phyloP scores from a whole-genome alignment of 208 protist genomes.

The Trypanosoma congolense region DNA sequence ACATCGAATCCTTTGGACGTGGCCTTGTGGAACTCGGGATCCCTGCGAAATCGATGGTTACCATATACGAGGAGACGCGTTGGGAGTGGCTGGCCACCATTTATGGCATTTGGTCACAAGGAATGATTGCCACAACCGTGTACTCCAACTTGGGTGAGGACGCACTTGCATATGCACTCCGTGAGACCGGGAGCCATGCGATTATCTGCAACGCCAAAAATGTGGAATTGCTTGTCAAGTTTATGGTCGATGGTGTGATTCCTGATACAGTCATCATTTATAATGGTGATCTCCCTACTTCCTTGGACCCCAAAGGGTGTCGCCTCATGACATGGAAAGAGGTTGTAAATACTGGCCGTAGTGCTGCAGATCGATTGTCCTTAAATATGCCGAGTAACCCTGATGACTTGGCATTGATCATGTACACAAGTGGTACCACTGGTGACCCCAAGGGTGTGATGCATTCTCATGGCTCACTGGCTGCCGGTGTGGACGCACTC shows the following conservation, averaged over 20 bases:
- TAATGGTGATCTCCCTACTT: conserved; percentile 36
- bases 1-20: conserved; percentile 38
- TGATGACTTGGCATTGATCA: conserved; percentile 53
- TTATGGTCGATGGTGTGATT: conserved; percentile 39
- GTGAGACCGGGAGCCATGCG: conserved; percentile 51
- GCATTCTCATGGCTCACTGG: conserved; percentile 65
- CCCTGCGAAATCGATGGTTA: conserved; percentile 30
- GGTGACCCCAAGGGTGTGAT: conserved; percentile 80
- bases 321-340: conserved; percentile 44
- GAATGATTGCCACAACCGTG: conserved; percentile 61
- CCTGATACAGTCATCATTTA: conserved; percentile 51
- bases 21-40: conserved; percentile 51
- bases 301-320: conserved; percentile 13
- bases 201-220: conserved; percentile 66
- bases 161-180: conserved; percentile 54
- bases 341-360: conserved; percentile 37
- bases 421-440: conserved; percentile 65
- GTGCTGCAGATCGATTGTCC: not conserved
- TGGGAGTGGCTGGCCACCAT: conserved; percentile 73
- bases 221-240: conserved; percentile 40
- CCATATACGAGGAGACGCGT: conserved; percentile 81
- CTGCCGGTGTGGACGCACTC: conserved; percentile 26
- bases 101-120: conserved; percentile 70
- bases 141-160: conserved; percentile 86
- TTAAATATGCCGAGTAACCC: conserved; percentile 28